Evolutionary conservation across 2,329 filamentous ascomycete genomes (phyloP).

Genomic region (Bimuria novae-zelandiae): DNA sequence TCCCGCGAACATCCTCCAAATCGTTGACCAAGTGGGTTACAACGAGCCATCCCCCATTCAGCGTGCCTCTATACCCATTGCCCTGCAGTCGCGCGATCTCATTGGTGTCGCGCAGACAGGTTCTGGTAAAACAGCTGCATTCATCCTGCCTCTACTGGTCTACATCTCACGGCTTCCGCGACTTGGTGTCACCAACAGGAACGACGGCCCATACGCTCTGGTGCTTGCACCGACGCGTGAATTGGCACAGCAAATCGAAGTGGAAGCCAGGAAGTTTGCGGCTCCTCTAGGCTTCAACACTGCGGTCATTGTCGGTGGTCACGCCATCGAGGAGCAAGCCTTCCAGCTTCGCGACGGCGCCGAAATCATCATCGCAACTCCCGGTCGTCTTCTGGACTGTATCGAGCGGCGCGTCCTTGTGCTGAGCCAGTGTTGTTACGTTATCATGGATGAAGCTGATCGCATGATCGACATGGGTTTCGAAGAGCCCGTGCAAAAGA

Average conservation of each 20-base stretch:
- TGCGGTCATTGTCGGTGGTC: constrained; percentile 97
- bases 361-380: constrained; percentile 98
- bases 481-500: constrained; percentile 96
- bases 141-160: constrained; percentile 86
- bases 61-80: constrained; percentile 92
- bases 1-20: constrained; percentile 75
- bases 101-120: constrained; percentile 97
- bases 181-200: constrained; percentile 82
- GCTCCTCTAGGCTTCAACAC: constrained; percentile 88
- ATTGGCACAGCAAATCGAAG: constrained; percentile 95
- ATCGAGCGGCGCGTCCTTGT: constrained; percentile 92
- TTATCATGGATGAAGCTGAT: constrained; percentile 99
- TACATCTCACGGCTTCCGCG: constrained; percentile 92
- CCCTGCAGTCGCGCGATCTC: constrained; percentile 88
- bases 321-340: constrained; percentile 90
- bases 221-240: constrained; percentile 96
- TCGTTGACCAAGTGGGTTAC: constrained; percentile 85
- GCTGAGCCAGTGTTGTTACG: constrained; percentile 93
- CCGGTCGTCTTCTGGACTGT: constrained; percentile 94
- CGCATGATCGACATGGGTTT: constrained; percentile 99
- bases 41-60: constrained; percentile 91
- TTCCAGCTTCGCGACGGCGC: constrained; percentile 89
- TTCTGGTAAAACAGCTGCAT: constrained; percentile 97
- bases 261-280: constrained; percentile 91
- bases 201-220: constrained; percentile 96